A percentile compares a stretch with the other conserved stretches of the same genome.
Evolutionary conservation across 1,139 yeast genomes (phyloP).

Genomic region (Magnusiomyces suaveolens): DNA sequence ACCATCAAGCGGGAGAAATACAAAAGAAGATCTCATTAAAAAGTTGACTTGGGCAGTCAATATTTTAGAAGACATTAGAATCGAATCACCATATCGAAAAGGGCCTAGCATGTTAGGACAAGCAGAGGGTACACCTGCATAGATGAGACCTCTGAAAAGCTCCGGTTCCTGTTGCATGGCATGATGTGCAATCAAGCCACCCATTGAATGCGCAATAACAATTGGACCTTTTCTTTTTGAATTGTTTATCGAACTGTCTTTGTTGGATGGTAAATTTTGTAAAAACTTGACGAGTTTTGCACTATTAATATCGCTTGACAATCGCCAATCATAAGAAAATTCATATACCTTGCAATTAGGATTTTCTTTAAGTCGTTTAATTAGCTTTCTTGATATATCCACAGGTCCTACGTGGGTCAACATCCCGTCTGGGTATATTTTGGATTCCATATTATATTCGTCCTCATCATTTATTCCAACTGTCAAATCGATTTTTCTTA

Average conservation of each 20-base stretch:
- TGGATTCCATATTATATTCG: constrained; percentile 39
- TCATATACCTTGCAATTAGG: constrained; percentile 58
- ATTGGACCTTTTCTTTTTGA: constrained; percentile 41
- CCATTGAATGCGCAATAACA: constrained; percentile 88
- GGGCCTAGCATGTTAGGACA: constrained; percentile 87
- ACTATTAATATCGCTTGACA: constrained; percentile 52
- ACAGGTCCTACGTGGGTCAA: constrained; percentile 79
- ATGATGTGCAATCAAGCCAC: constrained; percentile 76
- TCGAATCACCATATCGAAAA: constrained; percentile 68
- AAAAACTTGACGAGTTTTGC: constrained; percentile 43
- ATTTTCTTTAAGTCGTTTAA: constrained; percentile 45
- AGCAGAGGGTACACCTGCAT: constrained; percentile 76
- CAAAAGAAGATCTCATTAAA: constrained; percentile 76
- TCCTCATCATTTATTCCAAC: constrained; percentile 67
- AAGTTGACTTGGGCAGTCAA: constrained; percentile 75
- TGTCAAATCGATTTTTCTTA: constrained; percentile 56
- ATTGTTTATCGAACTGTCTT: constrained; percentile 21
- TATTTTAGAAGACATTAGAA: constrained; percentile 61
- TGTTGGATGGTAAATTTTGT: constrained; percentile 36
- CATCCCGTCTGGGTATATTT: constrained; percentile 67
- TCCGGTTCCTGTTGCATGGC: constrained; percentile 61
- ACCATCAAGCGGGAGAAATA: constrained; percentile 68
- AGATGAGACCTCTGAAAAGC: constrained; percentile 61
- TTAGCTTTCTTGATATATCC: constrained; percentile 58
- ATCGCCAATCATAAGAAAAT: constrained; percentile 88